Evolutionary conservation across 208 protist species (phyloP).

Genomic region (Leishmania amazonensis): DNA sequence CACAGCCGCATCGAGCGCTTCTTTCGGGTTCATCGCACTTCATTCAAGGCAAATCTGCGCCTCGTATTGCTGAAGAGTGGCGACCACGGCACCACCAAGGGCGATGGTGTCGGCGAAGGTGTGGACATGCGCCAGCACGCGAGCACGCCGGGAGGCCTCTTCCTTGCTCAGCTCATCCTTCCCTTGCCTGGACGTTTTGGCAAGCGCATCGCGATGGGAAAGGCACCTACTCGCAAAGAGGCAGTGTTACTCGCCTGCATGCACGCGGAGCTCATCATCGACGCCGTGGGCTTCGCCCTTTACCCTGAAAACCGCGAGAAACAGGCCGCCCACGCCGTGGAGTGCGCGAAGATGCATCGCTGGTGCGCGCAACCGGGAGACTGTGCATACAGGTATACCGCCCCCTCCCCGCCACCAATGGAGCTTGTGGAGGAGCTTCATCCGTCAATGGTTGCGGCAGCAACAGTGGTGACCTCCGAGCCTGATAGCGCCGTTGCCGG

Average conservation of each 20-base stretch:
- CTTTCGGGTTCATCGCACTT: conserved; percentile 45
- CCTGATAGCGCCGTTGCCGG: neutral
- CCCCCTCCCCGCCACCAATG: conserved; percentile 55
- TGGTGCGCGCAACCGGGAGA: conserved; percentile 64
- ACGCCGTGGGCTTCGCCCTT: conserved; percentile 76
- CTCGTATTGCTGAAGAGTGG: conserved; percentile 13
- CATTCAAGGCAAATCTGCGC: conserved; percentile 37
- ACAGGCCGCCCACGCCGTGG: conserved; percentile 64
- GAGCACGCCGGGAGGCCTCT: conserved; percentile 7
- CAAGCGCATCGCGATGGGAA: conserved; percentile 71
- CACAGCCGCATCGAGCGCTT: conserved; percentile 58
- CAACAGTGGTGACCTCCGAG: neutral
- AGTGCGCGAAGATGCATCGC: conserved; percentile 71
- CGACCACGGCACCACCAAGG: neutral
- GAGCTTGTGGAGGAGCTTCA: conserved; percentile 30
- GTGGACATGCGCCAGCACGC: neutral
- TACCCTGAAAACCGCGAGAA: conserved; percentile 49
- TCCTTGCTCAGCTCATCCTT: conserved; percentile 73
- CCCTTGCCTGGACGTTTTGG: conserved; percentile 73
- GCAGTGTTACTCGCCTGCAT: conserved; percentile 82
- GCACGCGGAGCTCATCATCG: conserved; percentile 91
- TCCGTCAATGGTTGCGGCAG: neutral
- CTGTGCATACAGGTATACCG: conserved; percentile 54
- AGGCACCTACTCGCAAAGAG: conserved; percentile 55
- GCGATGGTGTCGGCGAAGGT: neutral